phyloP scores from a whole-genome alignment of 805 yeast genomes.

The Brettanomyces custersianus region DNA sequence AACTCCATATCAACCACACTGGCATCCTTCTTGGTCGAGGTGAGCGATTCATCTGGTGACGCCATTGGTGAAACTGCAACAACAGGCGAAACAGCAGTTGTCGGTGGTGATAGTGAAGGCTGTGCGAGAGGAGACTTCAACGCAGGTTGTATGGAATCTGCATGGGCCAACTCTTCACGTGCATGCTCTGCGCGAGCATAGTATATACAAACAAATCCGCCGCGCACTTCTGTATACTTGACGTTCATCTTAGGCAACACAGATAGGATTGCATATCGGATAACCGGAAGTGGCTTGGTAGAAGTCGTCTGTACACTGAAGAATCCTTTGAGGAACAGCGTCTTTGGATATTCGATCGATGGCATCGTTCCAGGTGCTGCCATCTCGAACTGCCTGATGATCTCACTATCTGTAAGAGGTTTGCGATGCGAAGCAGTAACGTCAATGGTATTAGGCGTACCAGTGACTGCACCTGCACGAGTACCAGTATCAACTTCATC shows the following conservation, averaged over 20 bases:
- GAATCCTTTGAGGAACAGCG: conserved; percentile 84
- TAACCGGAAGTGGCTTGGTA: conserved; percentile 82
- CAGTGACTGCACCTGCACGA: background rate
- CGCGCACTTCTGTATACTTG: conserved; percentile 79
- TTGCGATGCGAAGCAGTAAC: conserved; percentile 12
- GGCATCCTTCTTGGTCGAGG: conserved; percentile 1
- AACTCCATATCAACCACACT: conserved; percentile 1
- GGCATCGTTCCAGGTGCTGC: conserved; percentile 82
- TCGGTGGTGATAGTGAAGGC: background rate
- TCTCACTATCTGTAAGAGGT: conserved; percentile 38
- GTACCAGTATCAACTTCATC: conserved; percentile 45
- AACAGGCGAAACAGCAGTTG: too few species aligned
- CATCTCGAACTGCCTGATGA: conserved; percentile 32
- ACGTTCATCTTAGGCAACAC: conserved; percentile 73
- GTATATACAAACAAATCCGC: conserved; percentile 85
- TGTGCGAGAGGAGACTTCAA: background rate
- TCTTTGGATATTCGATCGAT: conserved; percentile 87
- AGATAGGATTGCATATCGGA: conserved; percentile 72
- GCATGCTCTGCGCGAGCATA: conserved; percentile 26
- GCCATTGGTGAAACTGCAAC: too few species aligned
- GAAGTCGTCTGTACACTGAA: conserved; percentile 94
- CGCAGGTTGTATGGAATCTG: too few species aligned
- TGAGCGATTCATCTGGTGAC: background rate
- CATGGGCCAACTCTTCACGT: background rate
- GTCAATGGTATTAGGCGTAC: background rate